phyloP scores from a whole-genome alignment of 2,329 filamentous ascomycete species.

The Aspergillus tanneri region DNA sequence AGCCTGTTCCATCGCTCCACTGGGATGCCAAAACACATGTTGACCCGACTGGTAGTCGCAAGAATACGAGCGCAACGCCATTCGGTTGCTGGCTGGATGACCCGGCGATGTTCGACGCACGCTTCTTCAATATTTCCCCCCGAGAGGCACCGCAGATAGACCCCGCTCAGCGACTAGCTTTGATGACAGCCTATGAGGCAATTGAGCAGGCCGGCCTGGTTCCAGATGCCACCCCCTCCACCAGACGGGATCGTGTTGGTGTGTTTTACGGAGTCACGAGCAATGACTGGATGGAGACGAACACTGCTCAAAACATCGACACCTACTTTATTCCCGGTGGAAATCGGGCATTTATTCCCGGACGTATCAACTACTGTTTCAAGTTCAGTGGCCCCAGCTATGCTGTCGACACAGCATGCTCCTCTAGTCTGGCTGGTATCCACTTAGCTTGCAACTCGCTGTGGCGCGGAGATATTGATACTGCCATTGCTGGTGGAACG shows the following conservation, averaged over 20 bases:
- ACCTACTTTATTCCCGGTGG: constrained; percentile 66
- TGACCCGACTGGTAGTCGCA: constrained; percentile 68
- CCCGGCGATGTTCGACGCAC: constrained; percentile 74
- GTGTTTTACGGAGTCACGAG: constrained; percentile 74
- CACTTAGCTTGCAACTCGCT: constrained; percentile 71
- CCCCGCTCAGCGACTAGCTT: constrained; percentile 73
- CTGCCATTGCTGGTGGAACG: constrained; percentile 73
- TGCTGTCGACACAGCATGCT: constrained; percentile 75
- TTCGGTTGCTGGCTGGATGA: constrained; percentile 75
- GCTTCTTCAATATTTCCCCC: constrained; percentile 85
- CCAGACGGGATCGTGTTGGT: constrained; percentile 63
- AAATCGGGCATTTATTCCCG: constrained; percentile 50
- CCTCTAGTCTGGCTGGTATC: constrained; percentile 69
- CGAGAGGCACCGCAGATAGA: constrained; percentile 77
- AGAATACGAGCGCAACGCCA: constrained; percentile 74
- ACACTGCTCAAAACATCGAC: constrained; percentile 69
- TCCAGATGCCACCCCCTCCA: constrained; percentile 68
- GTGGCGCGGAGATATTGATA: constrained; percentile 74
- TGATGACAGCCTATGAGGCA: constrained; percentile 77
- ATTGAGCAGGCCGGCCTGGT: constrained; percentile 78
- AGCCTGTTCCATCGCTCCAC: constrained; percentile 37
- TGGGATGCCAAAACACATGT: constrained; percentile 71
- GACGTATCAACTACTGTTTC: constrained; percentile 61
- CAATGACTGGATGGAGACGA: constrained; percentile 75
- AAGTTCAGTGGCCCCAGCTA: constrained; percentile 72